Evolutionary conservation across 1,139 yeast genomes (phyloP).

Genomic region (Candida neerlandica): DNA sequence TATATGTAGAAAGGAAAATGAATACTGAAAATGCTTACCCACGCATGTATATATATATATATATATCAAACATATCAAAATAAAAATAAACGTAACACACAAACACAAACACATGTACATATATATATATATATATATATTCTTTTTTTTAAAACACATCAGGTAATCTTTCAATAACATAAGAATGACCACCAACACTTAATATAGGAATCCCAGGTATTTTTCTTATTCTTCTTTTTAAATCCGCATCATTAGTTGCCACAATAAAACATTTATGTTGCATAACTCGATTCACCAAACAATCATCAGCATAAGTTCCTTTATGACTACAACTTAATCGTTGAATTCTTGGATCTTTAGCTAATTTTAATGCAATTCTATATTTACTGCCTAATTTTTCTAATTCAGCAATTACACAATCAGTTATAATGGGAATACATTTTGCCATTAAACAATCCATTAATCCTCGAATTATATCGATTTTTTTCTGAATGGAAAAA

Average conservation of each 20-base stretch:
- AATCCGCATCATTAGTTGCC: slow-evolving; percentile 98
- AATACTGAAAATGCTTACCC: too few species aligned
- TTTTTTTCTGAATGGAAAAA: slow-evolving; percentile 91
- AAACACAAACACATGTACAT: background rate
- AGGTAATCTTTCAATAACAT: slow-evolving; percentile 91
- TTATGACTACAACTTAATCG: slow-evolving; percentile 87
- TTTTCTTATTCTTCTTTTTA: slow-evolving; percentile 89
- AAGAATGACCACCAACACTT: slow-evolving; percentile 94
- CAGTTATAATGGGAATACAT: slow-evolving; percentile 93
- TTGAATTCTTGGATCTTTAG: slow-evolving; percentile 90
- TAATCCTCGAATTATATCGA: slow-evolving; percentile 90
- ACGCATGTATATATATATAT: too few species aligned
- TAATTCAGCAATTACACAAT: slow-evolving; percentile 96
- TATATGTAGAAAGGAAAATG: too few species aligned
- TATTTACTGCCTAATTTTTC: slow-evolving; percentile 95
- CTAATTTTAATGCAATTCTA: slow-evolving; percentile 87
- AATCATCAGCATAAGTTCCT: slow-evolving; percentile 98
- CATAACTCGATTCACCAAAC: slow-evolving; percentile 86
- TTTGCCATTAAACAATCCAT: slow-evolving; percentile 95
- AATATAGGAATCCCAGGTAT: slow-evolving; percentile 96
- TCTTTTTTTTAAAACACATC: slow-evolving; percentile 66
- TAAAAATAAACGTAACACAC: background rate
- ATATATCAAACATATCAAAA: background rate
- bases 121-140: too few species aligned
- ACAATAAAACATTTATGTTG: slow-evolving; percentile 97